A percentile compares a stretch with the other conserved stretches of the same genome.
These are phyloP conservation scores for Candida schatavii DNA, from an alignment of 805 yeast species.

Conservation along the genomic window DNA sequence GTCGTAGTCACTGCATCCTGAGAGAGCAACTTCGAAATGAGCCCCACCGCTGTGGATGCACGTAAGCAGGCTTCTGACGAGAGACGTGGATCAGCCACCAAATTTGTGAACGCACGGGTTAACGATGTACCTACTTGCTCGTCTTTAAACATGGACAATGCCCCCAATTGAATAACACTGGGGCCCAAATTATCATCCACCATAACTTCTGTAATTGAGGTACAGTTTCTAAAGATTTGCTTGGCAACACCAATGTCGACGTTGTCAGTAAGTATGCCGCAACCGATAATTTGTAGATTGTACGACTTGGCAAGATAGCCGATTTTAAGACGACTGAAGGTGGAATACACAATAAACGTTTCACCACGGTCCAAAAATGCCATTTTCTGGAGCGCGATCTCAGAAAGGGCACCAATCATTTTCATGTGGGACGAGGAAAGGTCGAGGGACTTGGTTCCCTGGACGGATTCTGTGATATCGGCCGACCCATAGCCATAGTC, in stretches of 20 bases:
- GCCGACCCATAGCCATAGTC: neutral
- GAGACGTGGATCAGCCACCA: constrained; percentile 56
- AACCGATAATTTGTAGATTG: constrained; percentile 59
- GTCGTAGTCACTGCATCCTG: constrained; percentile 84
- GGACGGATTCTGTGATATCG: neutral
- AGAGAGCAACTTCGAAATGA: constrained; percentile 63
- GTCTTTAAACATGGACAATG: constrained; percentile 47
- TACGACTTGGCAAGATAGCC: constrained; percentile 55
- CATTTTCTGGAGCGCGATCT: constrained; percentile 37
- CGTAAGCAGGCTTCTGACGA: constrained; percentile 44
- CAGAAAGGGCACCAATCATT: constrained; percentile 26
- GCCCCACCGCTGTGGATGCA: constrained; percentile 58
- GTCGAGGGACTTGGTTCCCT: constrained; percentile 11
- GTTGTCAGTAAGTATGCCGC: constrained; percentile 48
- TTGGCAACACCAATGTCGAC: constrained; percentile 44
- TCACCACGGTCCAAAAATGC: constrained; percentile 56
- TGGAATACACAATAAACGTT: constrained; percentile 51
- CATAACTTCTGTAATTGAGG: constrained; percentile 52
- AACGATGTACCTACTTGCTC: constrained; percentile 34
- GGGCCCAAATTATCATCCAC: constrained; percentile 51
- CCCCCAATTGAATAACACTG: constrained; percentile 53
- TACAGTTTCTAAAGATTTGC: constrained; percentile 46
- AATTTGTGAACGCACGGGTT: constrained; percentile 46
- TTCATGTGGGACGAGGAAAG: constrained; percentile 23
- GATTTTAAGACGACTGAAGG: constrained; percentile 43